Evolutionary conservation across 1,284 basidiomycete species (phyloP), one percentile per base, ranked within the genome.

Genomic region (Pterulicium gracile): DNA sequence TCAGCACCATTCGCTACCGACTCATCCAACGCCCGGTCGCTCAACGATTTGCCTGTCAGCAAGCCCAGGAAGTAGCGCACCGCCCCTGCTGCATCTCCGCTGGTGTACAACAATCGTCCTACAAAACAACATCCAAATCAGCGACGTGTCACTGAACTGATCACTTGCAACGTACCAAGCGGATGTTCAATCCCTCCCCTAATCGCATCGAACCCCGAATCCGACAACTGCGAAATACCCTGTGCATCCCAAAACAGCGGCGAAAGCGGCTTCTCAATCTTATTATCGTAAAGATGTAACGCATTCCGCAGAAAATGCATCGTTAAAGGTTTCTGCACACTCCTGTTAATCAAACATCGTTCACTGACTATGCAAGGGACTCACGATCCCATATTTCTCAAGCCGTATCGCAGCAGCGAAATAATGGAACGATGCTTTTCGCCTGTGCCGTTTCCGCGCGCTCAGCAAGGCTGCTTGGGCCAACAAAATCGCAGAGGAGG

Each of bases 161-260:
- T 49, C 17, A 34, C 19, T 20, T 43, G 22, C 35, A 20, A 57
- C 62, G 27, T 58, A 80, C 86, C 86, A 54, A 89, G 62, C 15
- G 86, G 78, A 61, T 88, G 81, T 52, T 88, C 82, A 41, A 89
- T 81, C 7, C 80, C 80, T 24, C 81, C 72, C 47, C 79, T 63
- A 36, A 88, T 74, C 22, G 72, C 72, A 45, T 80, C 75, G 53
- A 84, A 77, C 4, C 73, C 73, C 44, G 63, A 54, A 49, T 57
- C 60, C 10, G 62, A 59, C 5, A 55, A 58, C 3, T 67, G 57
- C 19, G 64, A 63, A 42, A 65, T 62, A 12, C 70, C 75, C 58
- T 86, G 81, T 3, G 81, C 73, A 24, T 81, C 76, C 79, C 82
- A 87, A 58, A 88, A 88, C 13, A 80, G 81, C 1, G 82, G 82